phyloP scores from a whole-genome alignment of 2,329 filamentous ascomycete species.

The Coniochaeta sp. region DNA sequence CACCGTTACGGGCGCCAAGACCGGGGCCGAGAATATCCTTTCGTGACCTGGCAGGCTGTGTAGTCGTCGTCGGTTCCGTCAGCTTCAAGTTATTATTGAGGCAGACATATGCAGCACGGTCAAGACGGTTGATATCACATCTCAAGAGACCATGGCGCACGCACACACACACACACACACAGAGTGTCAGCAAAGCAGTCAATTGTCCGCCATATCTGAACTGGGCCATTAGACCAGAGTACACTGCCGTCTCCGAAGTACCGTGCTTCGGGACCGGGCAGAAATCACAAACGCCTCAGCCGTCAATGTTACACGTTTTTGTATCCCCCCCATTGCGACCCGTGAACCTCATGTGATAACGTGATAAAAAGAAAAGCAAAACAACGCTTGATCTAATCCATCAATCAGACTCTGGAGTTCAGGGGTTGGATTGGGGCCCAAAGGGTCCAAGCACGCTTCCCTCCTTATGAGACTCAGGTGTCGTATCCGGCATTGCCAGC shows the following conservation, averaged over 20 bases:
- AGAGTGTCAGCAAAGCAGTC: not conserved
- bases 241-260: not conserved
- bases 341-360: not conserved
- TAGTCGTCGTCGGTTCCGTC: no score
- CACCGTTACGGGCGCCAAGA: no score
- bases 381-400: not conserved
- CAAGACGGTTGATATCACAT: not conserved
- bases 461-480: not conserved
- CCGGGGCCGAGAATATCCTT: no score
- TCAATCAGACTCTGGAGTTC: no score
- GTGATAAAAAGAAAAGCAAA: not conserved
- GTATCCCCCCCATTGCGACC: not conserved
- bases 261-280: not conserved
- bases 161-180: no score
- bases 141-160: no score
- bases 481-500: not conserved
- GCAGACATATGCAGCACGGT: not conserved
- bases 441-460: not conserved
- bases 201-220: not conserved
- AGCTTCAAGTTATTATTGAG: no score
- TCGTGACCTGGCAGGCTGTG: no score
- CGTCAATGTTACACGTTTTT: not conserved
- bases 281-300: not conserved
- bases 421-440: not conserved
- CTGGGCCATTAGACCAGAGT: not conserved